Evolutionary conservation across 148 eudicot species (phyloP).

Genomic region (Rhododendron vialii): DNA sequence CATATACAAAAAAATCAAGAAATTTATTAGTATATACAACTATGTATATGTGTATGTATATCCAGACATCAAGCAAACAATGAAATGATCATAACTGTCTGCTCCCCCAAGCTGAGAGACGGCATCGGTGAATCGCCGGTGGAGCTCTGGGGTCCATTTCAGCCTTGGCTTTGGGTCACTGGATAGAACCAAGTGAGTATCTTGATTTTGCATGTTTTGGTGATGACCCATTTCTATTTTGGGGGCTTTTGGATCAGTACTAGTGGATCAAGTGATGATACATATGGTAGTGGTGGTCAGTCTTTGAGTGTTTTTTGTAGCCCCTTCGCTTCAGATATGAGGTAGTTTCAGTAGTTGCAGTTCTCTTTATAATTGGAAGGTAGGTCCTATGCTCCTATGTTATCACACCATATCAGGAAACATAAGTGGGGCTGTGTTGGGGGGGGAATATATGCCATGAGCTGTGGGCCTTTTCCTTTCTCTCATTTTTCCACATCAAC

Average conservation of each 20-base stretch:
- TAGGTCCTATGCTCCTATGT: slow-evolving; percentile 41
- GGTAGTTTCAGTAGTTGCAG: slow-evolving; percentile 36
- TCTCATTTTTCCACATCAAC: slow-evolving; percentile 18
- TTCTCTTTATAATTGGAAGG: slow-evolving; percentile 56
- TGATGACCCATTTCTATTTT: slow-evolving; percentile 46
- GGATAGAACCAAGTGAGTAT: slow-evolving; percentile 60
- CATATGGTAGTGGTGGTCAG: not conserved
- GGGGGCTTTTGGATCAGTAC: slow-evolving; percentile 1
- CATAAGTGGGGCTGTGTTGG: slow-evolving; percentile 59
- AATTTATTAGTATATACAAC: not conserved
- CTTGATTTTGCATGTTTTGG: slow-evolving; percentile 40
- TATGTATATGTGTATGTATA: not conserved
- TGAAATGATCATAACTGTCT: slow-evolving; percentile 42
- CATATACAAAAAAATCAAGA: slow-evolving; percentile 2
- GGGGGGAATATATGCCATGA: slow-evolving; percentile 83
- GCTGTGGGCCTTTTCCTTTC: slow-evolving; percentile 42
- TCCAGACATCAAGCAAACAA: not conserved
- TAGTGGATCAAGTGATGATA: not conserved
- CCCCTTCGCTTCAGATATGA: slow-evolving; percentile 23
- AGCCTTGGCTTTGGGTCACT: slow-evolving; percentile 96
- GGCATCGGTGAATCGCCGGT: slow-evolving; percentile 64
- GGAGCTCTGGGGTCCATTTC: slow-evolving; percentile 94
- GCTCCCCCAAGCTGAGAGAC: slow-evolving; percentile 77
- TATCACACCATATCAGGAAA: slow-evolving; percentile 81
- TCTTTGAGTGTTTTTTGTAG: slow-evolving; percentile 12